These are phyloP conservation scores for Fusarium sterilihyphosum DNA, from an alignment of 2,329 filamentous ascomycete genomes.

Conservation along the genomic window DNA sequence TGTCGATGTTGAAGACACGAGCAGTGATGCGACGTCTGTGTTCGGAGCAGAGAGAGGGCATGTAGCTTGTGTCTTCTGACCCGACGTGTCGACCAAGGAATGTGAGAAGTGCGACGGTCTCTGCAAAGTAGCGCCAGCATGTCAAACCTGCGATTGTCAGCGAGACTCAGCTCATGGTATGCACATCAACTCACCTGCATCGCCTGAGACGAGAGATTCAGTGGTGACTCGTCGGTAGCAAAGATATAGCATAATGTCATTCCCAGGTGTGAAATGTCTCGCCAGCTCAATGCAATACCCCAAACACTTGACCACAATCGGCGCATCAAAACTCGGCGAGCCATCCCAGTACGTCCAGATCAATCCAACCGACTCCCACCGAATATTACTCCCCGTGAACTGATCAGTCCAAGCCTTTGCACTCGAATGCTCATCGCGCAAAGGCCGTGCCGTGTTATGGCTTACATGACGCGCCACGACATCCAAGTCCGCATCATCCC, in stretches of 20 bases:
- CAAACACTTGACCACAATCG: conserved; percentile 22
- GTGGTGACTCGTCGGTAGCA: conserved; percentile 48
- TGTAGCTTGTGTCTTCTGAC: conserved; percentile 38
- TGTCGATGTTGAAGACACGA: conserved; percentile 57
- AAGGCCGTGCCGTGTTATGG: conserved; percentile 50
- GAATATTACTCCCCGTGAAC: conserved; percentile 50
- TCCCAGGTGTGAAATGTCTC: conserved; percentile 43
- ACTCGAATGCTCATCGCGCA: conserved; percentile 49
- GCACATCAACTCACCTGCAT: conserved; percentile 48
- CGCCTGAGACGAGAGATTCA: conserved; percentile 52
- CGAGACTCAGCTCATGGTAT: accelerated
- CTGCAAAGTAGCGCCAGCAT: conserved; percentile 51
- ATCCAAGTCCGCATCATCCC: conserved; percentile 47
- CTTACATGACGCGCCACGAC: conserved; percentile 50
- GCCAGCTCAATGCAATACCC: conserved; percentile 49
- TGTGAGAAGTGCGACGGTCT: conserved; percentile 49
- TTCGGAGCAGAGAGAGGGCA: conserved; percentile 50
- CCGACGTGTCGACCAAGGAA: conserved; percentile 50
- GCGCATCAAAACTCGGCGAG: neutral
- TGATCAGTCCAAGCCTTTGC: conserved; percentile 52
- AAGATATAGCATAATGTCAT: conserved; percentile 52
- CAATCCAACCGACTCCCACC: conserved; percentile 57
- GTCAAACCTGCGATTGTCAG: conserved; percentile 45
- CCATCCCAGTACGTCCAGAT: conserved; percentile 45
- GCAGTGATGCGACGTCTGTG: conserved; percentile 46